These are phyloP conservation scores for Vigna reflexopilosa DNA, from an alignment of 306 rosid genomes.

Conservation along the genomic window DNA sequence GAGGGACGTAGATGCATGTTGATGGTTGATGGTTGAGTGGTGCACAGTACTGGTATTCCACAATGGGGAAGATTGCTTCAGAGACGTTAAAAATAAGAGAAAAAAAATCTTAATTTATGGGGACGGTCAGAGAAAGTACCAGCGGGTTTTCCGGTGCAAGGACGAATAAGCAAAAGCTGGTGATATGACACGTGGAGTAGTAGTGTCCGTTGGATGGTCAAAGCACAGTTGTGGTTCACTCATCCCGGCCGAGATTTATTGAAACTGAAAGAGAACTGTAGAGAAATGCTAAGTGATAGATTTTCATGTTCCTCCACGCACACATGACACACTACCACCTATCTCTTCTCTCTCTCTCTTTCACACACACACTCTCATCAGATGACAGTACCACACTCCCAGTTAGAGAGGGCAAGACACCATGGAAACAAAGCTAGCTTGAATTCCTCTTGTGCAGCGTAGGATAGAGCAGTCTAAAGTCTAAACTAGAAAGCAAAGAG, in stretches of 20 bases:
- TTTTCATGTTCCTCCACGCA: constrained; percentile 61
- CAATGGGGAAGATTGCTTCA: constrained; percentile 36
- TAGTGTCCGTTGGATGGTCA: constrained; percentile 53
- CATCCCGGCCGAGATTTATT: constrained; percentile 52
- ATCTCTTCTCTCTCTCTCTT: constrained; percentile 4
- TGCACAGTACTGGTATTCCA: constrained; percentile 21
- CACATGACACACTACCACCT: background rate
- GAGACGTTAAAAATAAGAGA: constrained; percentile 36
- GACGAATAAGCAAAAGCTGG: constrained; percentile 77
- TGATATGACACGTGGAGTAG: constrained; percentile 59
- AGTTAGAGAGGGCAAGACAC: background rate
- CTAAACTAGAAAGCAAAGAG: constrained; percentile 23
- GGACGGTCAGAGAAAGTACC: constrained; percentile 57
- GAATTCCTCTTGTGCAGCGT: constrained; percentile 26
- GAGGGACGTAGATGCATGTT: constrained; percentile 30
- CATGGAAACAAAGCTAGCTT: constrained; percentile 42
- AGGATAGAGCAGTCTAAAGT: constrained; percentile 34
- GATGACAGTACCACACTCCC: background rate
- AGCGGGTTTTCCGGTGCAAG: constrained; percentile 84
- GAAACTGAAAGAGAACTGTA: constrained; percentile 69
- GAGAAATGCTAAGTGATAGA: constrained; percentile 59
- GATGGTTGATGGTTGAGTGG: constrained; percentile 26
- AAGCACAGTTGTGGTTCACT: constrained; percentile 40
- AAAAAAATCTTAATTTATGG: constrained; percentile 44
- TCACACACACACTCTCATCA: constrained; percentile 18